These are phyloP conservation scores for Telfairia occidentalis DNA, from an alignment of 331 rosid species.

Conservation along the genomic window DNA sequence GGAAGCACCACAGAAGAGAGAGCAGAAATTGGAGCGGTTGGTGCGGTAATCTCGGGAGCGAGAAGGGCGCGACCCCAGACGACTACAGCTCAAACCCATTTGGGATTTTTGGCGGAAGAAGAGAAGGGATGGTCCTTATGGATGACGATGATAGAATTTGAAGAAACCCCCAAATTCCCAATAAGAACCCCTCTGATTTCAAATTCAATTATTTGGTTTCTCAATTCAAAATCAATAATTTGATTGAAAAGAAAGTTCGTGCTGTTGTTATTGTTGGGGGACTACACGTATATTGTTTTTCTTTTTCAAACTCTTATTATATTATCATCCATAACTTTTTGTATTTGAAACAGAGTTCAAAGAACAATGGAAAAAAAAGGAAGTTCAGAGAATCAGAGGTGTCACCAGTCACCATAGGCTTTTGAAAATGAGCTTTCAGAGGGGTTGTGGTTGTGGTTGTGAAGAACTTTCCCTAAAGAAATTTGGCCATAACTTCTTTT, in stretches of 20 bases:
- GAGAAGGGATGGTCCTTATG: not conserved
- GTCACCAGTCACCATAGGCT: not conserved
- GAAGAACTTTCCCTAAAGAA: too few species aligned
- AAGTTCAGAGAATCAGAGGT: not conserved
- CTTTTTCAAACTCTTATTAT: not conserved
- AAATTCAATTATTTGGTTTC: not conserved
- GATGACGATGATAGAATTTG: not conserved
- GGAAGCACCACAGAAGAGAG: slow-evolving; percentile 65
- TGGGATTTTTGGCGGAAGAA: not conserved
- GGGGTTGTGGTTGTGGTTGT: too few species aligned
- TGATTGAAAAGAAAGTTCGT: not conserved
- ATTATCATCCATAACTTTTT: not conserved
- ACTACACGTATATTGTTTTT: not conserved
- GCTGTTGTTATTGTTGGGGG: not conserved
- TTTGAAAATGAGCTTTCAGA: not conserved
- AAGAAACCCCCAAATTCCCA: not conserved
- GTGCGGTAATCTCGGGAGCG: slow-evolving; percentile 46
- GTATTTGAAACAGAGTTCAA: too few species aligned
- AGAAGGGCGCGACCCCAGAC: slow-evolving; percentile 50
- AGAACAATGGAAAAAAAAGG: too few species aligned
- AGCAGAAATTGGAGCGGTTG: slow-evolving; percentile 47
- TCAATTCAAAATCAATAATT: not conserved
- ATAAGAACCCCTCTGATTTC: not conserved
- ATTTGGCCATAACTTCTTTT: too few species aligned
- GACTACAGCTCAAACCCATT: slow-evolving; percentile 67